Base-by-base conservation (phyloP, 2,329 filamentous ascomycete genomes). In the Ceratocystiopsis minuta region DNA sequence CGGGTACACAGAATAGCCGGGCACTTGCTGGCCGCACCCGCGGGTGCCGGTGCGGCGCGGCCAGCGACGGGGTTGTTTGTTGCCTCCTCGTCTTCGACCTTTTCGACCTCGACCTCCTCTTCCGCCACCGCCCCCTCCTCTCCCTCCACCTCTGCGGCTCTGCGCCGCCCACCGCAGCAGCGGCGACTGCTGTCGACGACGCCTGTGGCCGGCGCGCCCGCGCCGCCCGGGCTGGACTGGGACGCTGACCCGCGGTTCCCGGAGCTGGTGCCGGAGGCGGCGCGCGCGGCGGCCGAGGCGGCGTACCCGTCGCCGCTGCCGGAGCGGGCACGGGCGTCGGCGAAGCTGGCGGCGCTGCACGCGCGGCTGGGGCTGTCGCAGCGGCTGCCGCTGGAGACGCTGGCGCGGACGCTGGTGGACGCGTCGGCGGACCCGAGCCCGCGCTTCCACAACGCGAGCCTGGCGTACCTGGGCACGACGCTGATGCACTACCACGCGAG, bases 271-370 rank as follows among this genome's bases (percentile, higher is more conserved):
- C 58, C 61, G 43, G 58, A 61, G 4, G 46, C 46, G 24, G 49
- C 50, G 24, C 20, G 20, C 7, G 20, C 20, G 20, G 20, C 20
- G 20, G 20, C 20, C 20, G 20, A 20, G 20, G 20, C 20, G 20
- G 37, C 45, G 47, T 66, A 79, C 49, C 80, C 83, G 41, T 88
- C 84, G 53, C 84, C 85, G 50, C 72, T 72, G 42, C 75, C 77
- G 50, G 64, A 71, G 52, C 68, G 69, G 50, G 80, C 85, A 36
- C 62, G 68, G 46, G 60, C 67, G 50, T 96, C 88, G 38, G 78
- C 86, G 48, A 96, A 95, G 66, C 80, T 98, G 52, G 78, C 86
- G 49, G 87, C 90, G 49, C 75, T 98, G 37, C 87, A 95, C 60
- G 84, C 87, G 52, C 82, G 90, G 59, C 73, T 98, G 47, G 75